Evolutionary conservation across 257 asterid species (phyloP).

Genomic region (Scutellaria minor): DNA sequence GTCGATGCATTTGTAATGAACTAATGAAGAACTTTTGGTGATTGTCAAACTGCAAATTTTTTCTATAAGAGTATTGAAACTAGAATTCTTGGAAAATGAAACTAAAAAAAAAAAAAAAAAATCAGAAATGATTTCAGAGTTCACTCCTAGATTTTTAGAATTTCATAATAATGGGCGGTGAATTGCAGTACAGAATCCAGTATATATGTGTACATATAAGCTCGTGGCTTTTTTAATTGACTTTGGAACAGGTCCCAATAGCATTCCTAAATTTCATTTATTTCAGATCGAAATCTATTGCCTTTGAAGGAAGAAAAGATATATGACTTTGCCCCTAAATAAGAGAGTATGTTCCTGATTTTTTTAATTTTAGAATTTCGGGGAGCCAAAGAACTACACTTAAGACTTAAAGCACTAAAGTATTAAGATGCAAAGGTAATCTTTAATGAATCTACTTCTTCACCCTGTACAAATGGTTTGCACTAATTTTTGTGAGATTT

Average conservation of each 20-base stretch:
- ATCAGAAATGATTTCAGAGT: background rate
- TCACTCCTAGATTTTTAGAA: background rate
- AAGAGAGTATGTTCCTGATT: too few species aligned
- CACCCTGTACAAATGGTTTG: background rate
- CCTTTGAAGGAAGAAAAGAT: background rate
- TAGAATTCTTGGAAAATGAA: background rate
- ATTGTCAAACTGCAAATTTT: background rate
- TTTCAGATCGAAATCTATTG: background rate
- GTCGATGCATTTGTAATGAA: background rate
- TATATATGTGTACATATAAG: too few species aligned
- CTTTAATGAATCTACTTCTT: background rate
- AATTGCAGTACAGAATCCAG: background rate
- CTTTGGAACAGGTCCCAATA: background rate
- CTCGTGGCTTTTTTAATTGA: background rate
- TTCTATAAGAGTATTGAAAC: slow-evolving; percentile 9
- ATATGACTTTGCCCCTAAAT: background rate
- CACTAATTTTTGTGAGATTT: background rate
- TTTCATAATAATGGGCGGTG: background rate
- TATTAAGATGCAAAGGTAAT: background rate
- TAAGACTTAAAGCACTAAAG: background rate
- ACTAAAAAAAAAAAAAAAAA: background rate
- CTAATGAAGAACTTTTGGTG: background rate
- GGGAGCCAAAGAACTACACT: background rate
- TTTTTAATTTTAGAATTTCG: background rate
- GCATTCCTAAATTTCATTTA: background rate